Base-by-base conservation (phyloP, 2,329 filamentous ascomycete genomes). In the Massarina eburnea region DNA sequence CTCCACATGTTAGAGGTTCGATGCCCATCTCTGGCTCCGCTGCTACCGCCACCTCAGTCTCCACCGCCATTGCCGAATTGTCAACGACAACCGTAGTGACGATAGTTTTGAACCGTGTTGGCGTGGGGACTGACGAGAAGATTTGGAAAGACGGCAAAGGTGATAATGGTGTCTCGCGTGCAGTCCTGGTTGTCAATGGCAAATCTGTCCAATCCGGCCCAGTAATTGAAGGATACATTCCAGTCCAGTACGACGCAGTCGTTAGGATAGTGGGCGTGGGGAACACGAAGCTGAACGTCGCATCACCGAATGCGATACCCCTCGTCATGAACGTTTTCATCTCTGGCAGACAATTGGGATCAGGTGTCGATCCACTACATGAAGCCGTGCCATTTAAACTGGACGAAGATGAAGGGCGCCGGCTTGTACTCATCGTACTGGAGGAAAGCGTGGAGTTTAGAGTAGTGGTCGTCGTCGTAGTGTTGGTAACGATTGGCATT, bases 1-100 rank as follows among this genome's bases (percentile, higher is more conserved):
- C 73, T 15, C 75, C 75, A 41, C 75, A 77, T 6, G 41, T 35
- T 1, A 49, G 54, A 3, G 61, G 55, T 18, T n/a, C n/a, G n/a
- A n/a, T n/a, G n/a, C n/a, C n/a, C n/a, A n/a, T n/a, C n/a, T 50
- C 55, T 14, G 58, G 48, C 18, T 37, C 27, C 9, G 32, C 32
- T 29, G 26, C 32, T 26, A 43, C 43, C 12, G 35, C 38, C 6
- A 40, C 24, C 3, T 30, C 35, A 0, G 18, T 45, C 15, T 46
- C 33, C 18, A 27, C 36, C 1, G 32, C 22, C n/a, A 35, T 51
- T 2, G 38, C 49, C n/a, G 41, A 29, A 30, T 14, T 24, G 15
- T 35, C 8, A 30, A 15, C 15, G 35, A 26, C 39, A 7, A 47
- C 29, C 2, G 51, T 52, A 1, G 38, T 52, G 15, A 54, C 48